Conservation (phyloP, 1,139 yeast species). For the Geotrichum bryndzae region DNA sequence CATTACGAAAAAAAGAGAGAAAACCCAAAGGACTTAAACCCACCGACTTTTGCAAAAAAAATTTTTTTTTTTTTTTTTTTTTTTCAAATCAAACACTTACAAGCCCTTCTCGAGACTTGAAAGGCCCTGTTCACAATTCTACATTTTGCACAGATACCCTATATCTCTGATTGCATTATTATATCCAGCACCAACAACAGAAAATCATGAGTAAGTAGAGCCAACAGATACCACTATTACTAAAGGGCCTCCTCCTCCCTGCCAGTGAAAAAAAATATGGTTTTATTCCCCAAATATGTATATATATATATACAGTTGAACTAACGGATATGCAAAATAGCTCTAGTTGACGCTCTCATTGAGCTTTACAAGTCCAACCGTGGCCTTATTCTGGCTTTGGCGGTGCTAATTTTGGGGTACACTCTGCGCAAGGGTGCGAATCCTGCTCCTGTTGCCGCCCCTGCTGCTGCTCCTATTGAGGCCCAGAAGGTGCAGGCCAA, state of each 20-base stretch:
- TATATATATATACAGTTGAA: not conserved
- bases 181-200: not conserved
- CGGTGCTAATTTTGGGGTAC: not conserved
- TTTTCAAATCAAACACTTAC: not conserved
- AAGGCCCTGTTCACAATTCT: no score
- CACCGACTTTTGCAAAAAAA: not conserved
- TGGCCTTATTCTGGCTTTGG: not conserved
- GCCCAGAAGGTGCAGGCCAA: not conserved
- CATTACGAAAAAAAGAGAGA: not conserved
- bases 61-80: no score
- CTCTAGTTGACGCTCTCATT: not conserved
- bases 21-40: not conserved
- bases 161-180: not conserved
- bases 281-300: no score
- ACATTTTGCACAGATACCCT: no score
- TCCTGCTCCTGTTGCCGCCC: not conserved
- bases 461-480: not conserved
- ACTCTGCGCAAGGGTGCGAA: not conserved
- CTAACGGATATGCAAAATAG: not conserved
- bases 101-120: no score
- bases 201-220: not conserved
- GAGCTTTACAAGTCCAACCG: constrained; percentile 1
- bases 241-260: not conserved
- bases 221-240: not conserved
- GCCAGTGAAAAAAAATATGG: no score